These are phyloP conservation scores for Cymodocea nodosa DNA, from an alignment of 116 monocot genomes.

Conservation along the genomic window DNA sequence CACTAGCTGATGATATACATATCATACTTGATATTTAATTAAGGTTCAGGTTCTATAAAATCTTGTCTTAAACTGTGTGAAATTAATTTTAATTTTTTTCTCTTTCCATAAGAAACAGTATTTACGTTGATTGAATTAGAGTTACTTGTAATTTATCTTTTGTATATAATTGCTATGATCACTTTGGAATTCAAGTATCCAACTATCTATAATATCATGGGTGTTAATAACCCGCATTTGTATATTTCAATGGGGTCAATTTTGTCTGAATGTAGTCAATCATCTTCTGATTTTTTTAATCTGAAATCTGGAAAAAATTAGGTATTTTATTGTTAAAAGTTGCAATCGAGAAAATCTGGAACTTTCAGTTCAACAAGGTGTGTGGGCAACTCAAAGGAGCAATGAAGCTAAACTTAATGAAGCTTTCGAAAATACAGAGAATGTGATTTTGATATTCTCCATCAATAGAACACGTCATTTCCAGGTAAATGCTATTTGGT, in stretches of 20 bases:
- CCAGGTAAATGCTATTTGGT: constrained; percentile 38
- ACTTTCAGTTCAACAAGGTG: constrained; percentile 98
- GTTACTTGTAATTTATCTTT: too few relatives aligned
- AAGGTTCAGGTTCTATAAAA: too few relatives aligned
- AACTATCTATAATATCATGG: too few relatives aligned
- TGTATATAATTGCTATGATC: too few relatives aligned
- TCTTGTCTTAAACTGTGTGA: too few relatives aligned
- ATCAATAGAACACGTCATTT: constrained; percentile 96
- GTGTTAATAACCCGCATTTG: background rate
- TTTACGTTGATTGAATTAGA: too few relatives aligned
- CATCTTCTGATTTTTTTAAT: constrained; percentile 7
- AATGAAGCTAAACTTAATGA: constrained; percentile 98
- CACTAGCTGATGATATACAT: too few relatives aligned
- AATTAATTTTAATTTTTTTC: too few relatives aligned
- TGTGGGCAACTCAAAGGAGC: constrained; percentile 99
- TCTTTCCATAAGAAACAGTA: too few relatives aligned
- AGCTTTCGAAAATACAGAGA: constrained; percentile 92
- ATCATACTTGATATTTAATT: too few relatives aligned
- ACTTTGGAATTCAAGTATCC: too few relatives aligned
- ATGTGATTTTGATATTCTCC: constrained; percentile 98
- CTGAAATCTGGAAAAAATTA: constrained; percentile 22
- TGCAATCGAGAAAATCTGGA: constrained; percentile 99
- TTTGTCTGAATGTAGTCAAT: background rate
- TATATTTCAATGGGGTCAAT: background rate
- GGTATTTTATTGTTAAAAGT: constrained; percentile 99